Evolutionary conservation across 2,329 filamentous ascomycete species (phyloP).

Genomic region (Penicillium verrucosum): DNA sequence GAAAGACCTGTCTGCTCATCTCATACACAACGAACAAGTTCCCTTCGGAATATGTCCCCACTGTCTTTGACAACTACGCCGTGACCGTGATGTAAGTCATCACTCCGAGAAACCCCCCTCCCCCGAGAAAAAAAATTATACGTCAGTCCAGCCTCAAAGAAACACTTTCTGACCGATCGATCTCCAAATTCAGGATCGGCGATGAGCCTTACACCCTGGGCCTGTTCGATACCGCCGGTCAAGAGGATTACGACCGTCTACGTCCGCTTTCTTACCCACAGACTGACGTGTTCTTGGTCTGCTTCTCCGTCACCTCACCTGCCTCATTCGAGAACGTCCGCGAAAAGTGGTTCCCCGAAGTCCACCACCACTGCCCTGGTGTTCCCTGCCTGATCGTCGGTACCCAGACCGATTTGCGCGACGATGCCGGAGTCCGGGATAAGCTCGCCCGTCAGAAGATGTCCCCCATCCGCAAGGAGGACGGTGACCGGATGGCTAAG

Average conservation of each 20-base stretch:
- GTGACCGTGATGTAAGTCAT: slow-evolving; percentile 95
- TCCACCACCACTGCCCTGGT: slow-evolving; percentile 96
- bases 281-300: slow-evolving; percentile 97
- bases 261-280: slow-evolving; percentile 96
- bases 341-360: slow-evolving; percentile 98
- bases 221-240: slow-evolving; percentile 96
- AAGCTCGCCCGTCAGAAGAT: slow-evolving; percentile 97
- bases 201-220: slow-evolving; percentile 97
- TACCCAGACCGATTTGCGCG: slow-evolving; percentile 92
- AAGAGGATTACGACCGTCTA: slow-evolving; percentile 98
- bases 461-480: slow-evolving; percentile 84
- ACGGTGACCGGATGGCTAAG: slow-evolving; percentile 94
- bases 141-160: neutral
- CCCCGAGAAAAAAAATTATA: neutral
- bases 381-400: slow-evolving; percentile 97
- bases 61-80: slow-evolving; percentile 99
- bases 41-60: slow-evolving; percentile 98
- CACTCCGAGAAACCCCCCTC: neutral
- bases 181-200: slow-evolving; percentile 69
- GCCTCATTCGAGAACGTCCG: slow-evolving; percentile 98
- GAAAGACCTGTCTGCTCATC: slow-evolving; percentile 98
- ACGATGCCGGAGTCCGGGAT: slow-evolving; percentile 80
- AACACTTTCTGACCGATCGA: slow-evolving; percentile 4
- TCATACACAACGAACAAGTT: slow-evolving; percentile 99
- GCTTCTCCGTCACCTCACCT: slow-evolving; percentile 96